Evolutionary conservation across 768 basidiomycete species (phyloP), one percentile per base, ranked within the genome.

Genomic region (Naganishia onofrii): DNA sequence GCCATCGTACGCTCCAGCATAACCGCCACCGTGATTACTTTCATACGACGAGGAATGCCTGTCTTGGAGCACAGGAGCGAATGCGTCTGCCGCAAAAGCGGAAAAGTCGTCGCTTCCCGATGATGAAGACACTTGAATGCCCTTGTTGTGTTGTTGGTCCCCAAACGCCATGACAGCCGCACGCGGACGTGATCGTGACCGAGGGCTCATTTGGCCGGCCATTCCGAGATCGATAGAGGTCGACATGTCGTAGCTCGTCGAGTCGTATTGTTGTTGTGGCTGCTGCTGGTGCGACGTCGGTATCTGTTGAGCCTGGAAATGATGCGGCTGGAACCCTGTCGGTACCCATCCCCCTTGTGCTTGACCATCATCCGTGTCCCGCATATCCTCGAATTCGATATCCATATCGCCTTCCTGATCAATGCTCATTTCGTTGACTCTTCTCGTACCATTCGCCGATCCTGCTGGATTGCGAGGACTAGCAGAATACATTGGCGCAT

Each of bases 341-440:
- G 60, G 34, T 36, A 63, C 42, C 60, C 60, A 63, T 63, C 42
- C 60, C 2, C 60, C 60, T 17, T 34, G 19, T 56, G 26, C 26
- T 7, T 7, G 10, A 6, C 36, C 57, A 38, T 31, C 57, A 38
- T 31, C n/a, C 31, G 57, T 12, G 29, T 28, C 19, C 15, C 32
- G 57, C 19, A 26, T 26, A 10, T 26, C 60, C 9, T 63, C 38
- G 23, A 42, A 26, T 34, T 63, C 60, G 34, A 63, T 44, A 6
- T 63, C 60, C 60, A 63, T 63, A 46, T 63, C 57, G n/a, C 57
- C 57, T n/a, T 58, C 60, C 60, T 60, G 36, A 17, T 42, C 58
- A 12, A 60, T 60, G 46, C 51, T 66, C 44, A 66, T 66, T 8
- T 12, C 44, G 23, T 51, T 66, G 5, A 29, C 28, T 4, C 32